Evolutionary conservation across 2,329 filamentous ascomycete species (phyloP), one percentile per base, ranked within the genome.

Genomic region (Epicoccum nigrum): DNA sequence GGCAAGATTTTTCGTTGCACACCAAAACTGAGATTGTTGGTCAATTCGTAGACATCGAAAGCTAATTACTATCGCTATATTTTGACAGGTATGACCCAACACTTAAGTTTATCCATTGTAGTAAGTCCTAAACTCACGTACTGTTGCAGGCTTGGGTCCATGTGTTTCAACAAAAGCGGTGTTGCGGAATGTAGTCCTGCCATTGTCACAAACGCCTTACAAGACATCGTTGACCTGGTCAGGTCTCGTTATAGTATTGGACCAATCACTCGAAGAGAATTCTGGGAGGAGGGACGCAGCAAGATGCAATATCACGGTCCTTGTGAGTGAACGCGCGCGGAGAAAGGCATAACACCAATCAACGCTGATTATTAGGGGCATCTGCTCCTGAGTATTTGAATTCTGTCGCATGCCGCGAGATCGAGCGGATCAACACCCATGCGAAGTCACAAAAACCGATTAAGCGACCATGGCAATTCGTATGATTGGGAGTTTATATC

Each of bases 341-440:
- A 20, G 38, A 3, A 45, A n/a, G n/a, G n/a, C n/a, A n/a, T n/a
- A n/a, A n/a, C n/a, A n/a, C n/a, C n/a, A n/a, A n/a, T n/a, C n/a
- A n/a, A 40, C 25, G 47, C 52, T 60, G 17, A 55, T 6, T 48
- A 32, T 2, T 45, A 69, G 64, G 64, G 62, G 51, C 30, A 52
- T 62, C 63, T 51, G 45, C 63, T 28, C 35, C 27, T 49, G 53
- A 62, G 32, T 67, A 67, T 38, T 51, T 65, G 8, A 21, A 62
- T 38, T 61, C 72, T 28, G 49, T 74, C 39, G 71, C 65, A 50
- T 43, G 55, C 23, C 65, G 69, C 49, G 72, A 75, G 55, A 67
- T 70, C 19, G 55, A 65, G 12, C 72, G 68, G 59, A 62, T 73
- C n/a, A 59, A 58, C 32, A 39, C 56, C n/a, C 43, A 71, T 35